Evolutionary conservation across 441 rosid genomes (phyloP).

Genomic region (Viola pubescens): DNA sequence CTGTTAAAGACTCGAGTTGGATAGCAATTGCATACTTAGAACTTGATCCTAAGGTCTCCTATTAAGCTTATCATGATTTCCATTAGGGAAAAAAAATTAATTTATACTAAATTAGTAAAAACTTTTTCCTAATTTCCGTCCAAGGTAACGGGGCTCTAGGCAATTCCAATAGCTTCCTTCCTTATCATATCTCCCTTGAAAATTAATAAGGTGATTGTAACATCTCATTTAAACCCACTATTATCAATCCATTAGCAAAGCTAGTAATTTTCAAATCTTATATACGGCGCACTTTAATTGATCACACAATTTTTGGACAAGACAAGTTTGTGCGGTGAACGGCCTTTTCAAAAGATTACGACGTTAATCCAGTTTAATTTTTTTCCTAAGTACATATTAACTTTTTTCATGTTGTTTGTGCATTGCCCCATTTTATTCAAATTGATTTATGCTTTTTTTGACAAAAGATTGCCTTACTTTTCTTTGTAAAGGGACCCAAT

Average conservation of each 20-base stretch:
- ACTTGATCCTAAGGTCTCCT: no score
- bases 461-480: conserved; percentile 18
- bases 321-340: conserved; percentile 28
- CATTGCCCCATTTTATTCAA: conserved; percentile 23
- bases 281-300: conserved; percentile 10
- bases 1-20: no score
- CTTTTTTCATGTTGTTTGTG: conserved; percentile 56
- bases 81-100: not conserved
- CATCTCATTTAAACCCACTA: no score
- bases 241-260: no score
- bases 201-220: no score
- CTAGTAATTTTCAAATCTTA: not conserved
- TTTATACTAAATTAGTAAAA: no score
- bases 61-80: conserved; percentile 24
- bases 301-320: conserved; percentile 17
- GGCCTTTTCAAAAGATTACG: conserved; percentile 37
- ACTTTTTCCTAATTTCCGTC: no score
- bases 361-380: conserved; percentile 28
- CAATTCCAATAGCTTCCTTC: not conserved
- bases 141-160: conserved; percentile 21
- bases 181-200: no score
- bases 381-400: conserved; percentile 19
- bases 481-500: conserved; percentile 27
- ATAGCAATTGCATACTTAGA: no score
- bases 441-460: conserved; percentile 12